Evolutionary conservation across 2,329 filamentous ascomycete species (phyloP).

Genomic region (Colletotrichum tofieldiae): DNA sequence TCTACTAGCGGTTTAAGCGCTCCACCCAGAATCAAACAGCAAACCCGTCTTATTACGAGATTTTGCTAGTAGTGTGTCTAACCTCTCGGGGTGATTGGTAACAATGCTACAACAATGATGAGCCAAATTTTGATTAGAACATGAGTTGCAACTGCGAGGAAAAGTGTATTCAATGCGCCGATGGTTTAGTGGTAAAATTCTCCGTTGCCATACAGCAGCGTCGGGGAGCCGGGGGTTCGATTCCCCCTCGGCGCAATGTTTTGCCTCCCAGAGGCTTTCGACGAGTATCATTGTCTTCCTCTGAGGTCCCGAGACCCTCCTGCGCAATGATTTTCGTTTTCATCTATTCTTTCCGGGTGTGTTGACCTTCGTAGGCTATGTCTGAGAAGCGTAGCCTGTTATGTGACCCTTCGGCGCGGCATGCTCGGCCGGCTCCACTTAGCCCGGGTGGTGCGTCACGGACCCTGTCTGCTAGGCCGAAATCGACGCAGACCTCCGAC

Average conservation of each 20-base stretch:
- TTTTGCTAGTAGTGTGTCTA: too few species aligned
- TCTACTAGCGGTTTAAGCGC: too few species aligned
- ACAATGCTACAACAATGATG: too few species aligned
- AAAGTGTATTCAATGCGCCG: background rate
- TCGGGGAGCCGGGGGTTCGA: conserved; percentile 36
- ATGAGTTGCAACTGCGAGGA: background rate
- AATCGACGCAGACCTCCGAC: background rate
- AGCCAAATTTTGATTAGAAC: background rate
- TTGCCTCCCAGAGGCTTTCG: background rate
- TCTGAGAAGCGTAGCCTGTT: background rate
- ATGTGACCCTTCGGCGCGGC: background rate
- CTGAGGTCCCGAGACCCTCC: background rate
- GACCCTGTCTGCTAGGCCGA: too few species aligned
- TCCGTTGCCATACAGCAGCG: conserved; percentile 31
- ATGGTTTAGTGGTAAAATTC: conserved; percentile 41
- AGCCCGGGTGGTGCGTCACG: background rate
- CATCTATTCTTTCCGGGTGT: too few species aligned
- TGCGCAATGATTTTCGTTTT: background rate
- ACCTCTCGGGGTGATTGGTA: too few species aligned
- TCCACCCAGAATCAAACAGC: too few species aligned
- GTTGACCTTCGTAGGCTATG: background rate
- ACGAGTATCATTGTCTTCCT: background rate
- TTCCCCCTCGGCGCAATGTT: conserved; percentile 24
- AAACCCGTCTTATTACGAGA: too few species aligned
- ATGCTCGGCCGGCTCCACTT: background rate